Evolutionary conservation across 176 grass and related monocot genomes (phyloP), one percentile per base, ranked within the genome.

Genomic region (Oryza coarctata): DNA sequence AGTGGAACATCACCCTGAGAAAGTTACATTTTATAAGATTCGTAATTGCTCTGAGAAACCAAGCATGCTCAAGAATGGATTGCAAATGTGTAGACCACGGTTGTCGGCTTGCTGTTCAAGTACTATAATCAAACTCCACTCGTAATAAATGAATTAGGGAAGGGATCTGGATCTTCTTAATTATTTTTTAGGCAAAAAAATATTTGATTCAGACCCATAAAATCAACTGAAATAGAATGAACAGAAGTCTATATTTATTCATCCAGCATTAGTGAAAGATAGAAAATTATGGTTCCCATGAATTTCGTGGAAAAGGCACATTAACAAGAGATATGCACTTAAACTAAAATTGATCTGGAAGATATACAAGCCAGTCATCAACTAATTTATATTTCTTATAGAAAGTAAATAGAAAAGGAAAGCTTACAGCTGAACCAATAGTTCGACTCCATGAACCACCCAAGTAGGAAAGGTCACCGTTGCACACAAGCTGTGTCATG

Each of bases 371-470:
- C 39, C 22, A 86, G 33, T 49, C 2, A 74, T 84, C 23, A 63
- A 47, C 35, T 18, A 22, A 65, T 45, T 64, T 71, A 1, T 41
- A 66, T 75, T 86, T 77, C 5, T 27, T 67, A 40, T 50, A 77
- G 32, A n/a, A 87, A 65, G 71, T 66, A 63, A 50, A 68, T 18
- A 76, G 55, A 33, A 34, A 2, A 32, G 41, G 35, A 12, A 15
- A 63, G 82, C 95, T 87, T 92, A 98, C 95, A 87, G 81, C 90
- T 68, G 86, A 98, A 77, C 95, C 88, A 73, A 98, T 77, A 72
- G 88, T 95, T n/a, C 85, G 87, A 80, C 90, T 98, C 95, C 95
- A 98, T 66, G 95, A 98, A 69, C 92, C 95, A 27, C 95, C 92
- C 12, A 93, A 83, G 76, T 94, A 98, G 2, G 90, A 90, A 65